Base-by-base conservation (phyloP, 768 basidiomycete species). In the Infundibulicybe gibba region DNA sequence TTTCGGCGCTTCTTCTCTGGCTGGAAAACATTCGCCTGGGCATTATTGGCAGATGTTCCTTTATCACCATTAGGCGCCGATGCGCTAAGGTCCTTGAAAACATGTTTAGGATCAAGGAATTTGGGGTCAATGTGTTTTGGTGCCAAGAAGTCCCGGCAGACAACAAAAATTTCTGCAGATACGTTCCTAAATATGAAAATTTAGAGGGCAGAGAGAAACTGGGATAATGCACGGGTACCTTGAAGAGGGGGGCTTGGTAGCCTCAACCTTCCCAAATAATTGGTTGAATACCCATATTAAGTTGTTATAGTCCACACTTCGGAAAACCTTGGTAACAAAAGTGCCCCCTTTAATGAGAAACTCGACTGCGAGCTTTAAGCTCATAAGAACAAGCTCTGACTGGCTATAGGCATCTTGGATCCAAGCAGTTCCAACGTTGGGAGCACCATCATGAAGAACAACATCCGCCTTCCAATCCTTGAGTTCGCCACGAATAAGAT, bases 401-500 rank as follows among this genome's bases (percentile, higher is more conserved):
- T 99, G 97, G 51, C 83, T 82, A 72, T 94, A 99, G 0, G 97
- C 97, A 68, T 99, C 97, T 64, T 98, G 97, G 54, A 97, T 81
- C 97, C 97, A 99, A 11, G 97, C 97, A 10, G 92, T 91, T 73
- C 97, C 97, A 64, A 99, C 97, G 64, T 99, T 99, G 17, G 97
- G 97, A 34, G 97, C 97, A 72, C 97, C 97, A 66, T 99, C 97
- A 63, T 99, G 97, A 48, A 99, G 80, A 12, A 99, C 94, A 44
- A 98, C 82, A 61, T 99, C 97, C 15, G 97, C 97, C 69, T 94
- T 95, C 97, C 97, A 99, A 63, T 97, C 94, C 64, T 98, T 97
- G 52, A 98, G 70, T 65, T 97, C 92, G 17, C 73, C 71, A 47
- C 90, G 83, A 48, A 99, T 81, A 47, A 87, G 79, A 59, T 86